Base-by-base conservation (phyloP, 1,284 basidiomycete genomes). In the Leccinum pachyderme region DNA sequence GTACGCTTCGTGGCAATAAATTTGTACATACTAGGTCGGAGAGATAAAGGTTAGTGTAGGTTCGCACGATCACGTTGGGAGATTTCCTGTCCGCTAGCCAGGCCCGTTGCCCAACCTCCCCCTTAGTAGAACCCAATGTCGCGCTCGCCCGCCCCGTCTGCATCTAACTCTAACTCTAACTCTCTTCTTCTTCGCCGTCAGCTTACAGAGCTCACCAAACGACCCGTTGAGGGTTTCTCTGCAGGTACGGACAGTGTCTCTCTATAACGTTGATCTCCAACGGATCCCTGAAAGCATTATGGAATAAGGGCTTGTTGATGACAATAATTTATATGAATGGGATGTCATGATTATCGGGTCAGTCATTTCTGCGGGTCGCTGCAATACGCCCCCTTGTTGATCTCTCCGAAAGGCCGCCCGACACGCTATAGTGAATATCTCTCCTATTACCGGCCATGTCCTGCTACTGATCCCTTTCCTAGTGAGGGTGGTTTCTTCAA, bases 401-500 rank as follows among this genome's bases (percentile, higher is more conserved):
- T 63, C 57, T 47, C 60, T 49, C 57, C 53, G 18, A 60, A 46
- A 95, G 93, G 12, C 93, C 93, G 45, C 81, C 86, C 31, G 94
- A 96, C 71, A 95, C 93, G 8, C 75, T 95, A 43, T 96, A 95
- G 91, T 93, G 73, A 61, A 83, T 69, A 82, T 68, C 7, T 48
- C 53, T 45, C 65, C 49, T 59, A 53, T 43, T 59, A 27, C 28
- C 22, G 29, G 31, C 25, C 35, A 13, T 24, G 7, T 27, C 41
- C 45, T 41, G 5, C n/a, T 47, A n/a, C 53, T 63, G 45, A 61
- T 57, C 31, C n/a, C n/a, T 52, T 53, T 31, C 43, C 47, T 65
- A 94, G 92, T 69, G 95, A 98, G 75, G 94, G 94, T 59, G 95
- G 90, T 11, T 91, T 97, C 72, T 88, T 95, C 75, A 93, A 91